These are phyloP conservation scores for Monilinia fructigena DNA, from an alignment of 2,329 filamentous ascomycete species.

Conservation along the genomic window DNA sequence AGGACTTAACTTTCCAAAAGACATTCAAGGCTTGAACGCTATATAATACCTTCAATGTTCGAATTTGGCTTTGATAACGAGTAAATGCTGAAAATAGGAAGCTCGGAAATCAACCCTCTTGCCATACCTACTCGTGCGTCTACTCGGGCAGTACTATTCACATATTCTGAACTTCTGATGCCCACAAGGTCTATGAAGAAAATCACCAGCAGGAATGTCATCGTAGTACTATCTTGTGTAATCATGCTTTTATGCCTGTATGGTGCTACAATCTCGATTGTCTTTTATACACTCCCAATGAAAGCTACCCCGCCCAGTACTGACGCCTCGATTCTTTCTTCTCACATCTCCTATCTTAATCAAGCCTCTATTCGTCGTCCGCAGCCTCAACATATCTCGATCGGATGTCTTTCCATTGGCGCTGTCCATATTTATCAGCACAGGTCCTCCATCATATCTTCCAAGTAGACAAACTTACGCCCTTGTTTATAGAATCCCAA, in stretches of 20 bases:
- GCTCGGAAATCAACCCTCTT: not conserved
- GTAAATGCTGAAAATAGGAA: not conserved
- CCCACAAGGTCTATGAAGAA: not conserved
- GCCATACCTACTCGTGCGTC: not conserved
- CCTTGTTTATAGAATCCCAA: slow-evolving; percentile 89
- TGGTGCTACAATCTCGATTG: slow-evolving; percentile 30
- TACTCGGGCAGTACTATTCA: not conserved
- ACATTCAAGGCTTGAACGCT: not conserved
- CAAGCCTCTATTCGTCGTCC: slow-evolving; percentile 52
- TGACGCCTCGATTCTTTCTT: slow-evolving; percentile 15
- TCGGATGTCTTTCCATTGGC: slow-evolving; percentile 99
- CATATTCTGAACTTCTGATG: not conserved
- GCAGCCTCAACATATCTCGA: slow-evolving; percentile 74
- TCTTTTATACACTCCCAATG: slow-evolving; percentile 37
- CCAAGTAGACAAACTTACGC: slow-evolving; percentile 62
- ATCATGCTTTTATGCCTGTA: slow-evolving; percentile 22
- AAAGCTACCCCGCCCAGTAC: slow-evolving; percentile 18
- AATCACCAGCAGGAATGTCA: not conserved
- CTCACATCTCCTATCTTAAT: not conserved
- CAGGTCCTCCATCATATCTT: slow-evolving; percentile 17
- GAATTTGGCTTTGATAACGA: not conserved
- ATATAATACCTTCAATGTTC: not conserved
- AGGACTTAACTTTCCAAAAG: no score
- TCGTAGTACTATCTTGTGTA: not conserved
- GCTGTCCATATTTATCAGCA: slow-evolving; percentile 55